A percentile compares a stretch with the other conserved stretches of the same genome.
Conservation (phyloP, 2,329 filamentous ascomycete species). For the Xylariales sp. region DNA sequence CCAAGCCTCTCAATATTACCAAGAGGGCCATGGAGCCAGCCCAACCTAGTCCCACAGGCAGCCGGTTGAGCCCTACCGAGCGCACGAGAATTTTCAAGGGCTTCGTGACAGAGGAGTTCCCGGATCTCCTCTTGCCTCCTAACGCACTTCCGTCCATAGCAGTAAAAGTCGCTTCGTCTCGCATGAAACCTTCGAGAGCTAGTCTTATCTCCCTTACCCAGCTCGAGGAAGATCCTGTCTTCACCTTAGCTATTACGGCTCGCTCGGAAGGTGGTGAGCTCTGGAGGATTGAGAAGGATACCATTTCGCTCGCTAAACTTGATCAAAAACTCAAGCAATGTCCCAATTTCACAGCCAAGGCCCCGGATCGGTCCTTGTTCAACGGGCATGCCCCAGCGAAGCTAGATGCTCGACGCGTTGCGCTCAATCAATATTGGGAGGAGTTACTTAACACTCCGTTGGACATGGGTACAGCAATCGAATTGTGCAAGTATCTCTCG, state of each 20-base stretch:
- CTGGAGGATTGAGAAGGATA: slow-evolving; percentile 94
- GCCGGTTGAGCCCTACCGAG: slow-evolving; percentile 33
- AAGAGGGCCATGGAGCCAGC: slow-evolving; percentile 26
- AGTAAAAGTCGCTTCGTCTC: slow-evolving; percentile 85
- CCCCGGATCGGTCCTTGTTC: slow-evolving; percentile 84
- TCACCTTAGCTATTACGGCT: slow-evolving; percentile 81
- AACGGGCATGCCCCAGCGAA: slow-evolving; percentile 90
- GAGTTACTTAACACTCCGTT: slow-evolving; percentile 78
- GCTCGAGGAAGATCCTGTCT: slow-evolving; percentile 87
- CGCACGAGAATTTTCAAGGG: slow-evolving; percentile 65
- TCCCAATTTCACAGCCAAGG: slow-evolving; percentile 65
- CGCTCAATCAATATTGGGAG: slow-evolving; percentile 82
- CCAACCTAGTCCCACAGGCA: slow-evolving; percentile 24
- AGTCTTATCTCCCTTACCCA: slow-evolving; percentile 78
- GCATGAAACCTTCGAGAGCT: slow-evolving; percentile 86
- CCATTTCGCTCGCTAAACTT: slow-evolving; percentile 71
- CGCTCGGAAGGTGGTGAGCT: slow-evolving; percentile 73
- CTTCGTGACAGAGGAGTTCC: slow-evolving; percentile 80
- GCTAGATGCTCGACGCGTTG: slow-evolving; percentile 77
- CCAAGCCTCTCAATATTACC: slow-evolving; percentile 33
- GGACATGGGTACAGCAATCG: slow-evolving; percentile 69
- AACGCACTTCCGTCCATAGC: slow-evolving; percentile 84
- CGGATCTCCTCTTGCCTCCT: slow-evolving; percentile 78
- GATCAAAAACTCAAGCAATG: slow-evolving; percentile 77
- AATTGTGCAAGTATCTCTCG: slow-evolving; percentile 86